Evolutionary conservation across 106 monocot genomes (phyloP), one percentile per base, ranked within the genome.

Genomic region (Cymbidium sinense): DNA sequence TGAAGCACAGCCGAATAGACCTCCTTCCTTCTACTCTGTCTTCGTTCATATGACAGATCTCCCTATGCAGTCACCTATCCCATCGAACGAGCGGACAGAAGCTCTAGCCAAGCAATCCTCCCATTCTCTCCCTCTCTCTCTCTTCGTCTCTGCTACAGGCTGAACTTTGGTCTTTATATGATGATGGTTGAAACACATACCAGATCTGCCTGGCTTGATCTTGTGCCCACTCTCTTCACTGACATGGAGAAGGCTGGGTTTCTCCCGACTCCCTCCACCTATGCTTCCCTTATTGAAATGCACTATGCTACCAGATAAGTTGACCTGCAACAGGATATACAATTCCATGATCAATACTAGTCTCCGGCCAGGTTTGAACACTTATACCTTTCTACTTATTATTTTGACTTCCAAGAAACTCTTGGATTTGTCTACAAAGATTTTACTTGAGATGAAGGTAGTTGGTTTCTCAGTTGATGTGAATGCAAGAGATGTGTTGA

Each of bases 221-320:
- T 61, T 0, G 94, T 94, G 0, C 81, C 87, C 10, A 15, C 64
- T 23, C 75, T 99, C 10, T 99, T 99, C 50, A 39, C 77, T 1
- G 95, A 92, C 61, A 99, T 99, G 98, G 98, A 99, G 84, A 92
- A 87, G 81, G 86, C 92, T 4, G 98, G 98, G 4, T 99, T 92
- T 72, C 83, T 99, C 37, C 98, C 98, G 0, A 90, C 92, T 6
- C 98, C 98, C 0, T 80, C 87, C 0, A 92, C 92, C 0, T 94
- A 92, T 74, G 82, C 94, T 2, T 87, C 87, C 54, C 83, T 99
- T 2, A 84, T 99, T 12, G 94, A 99, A 79, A 87, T 89, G 81
- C 90, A 94, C 31, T 81, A 90, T 3, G 76, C 90, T 50, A 81
- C 87, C 4, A 87, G 94, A 11, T 81, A 90, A 58, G 92, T 94